Evolutionary conservation across 2,329 filamentous ascomycete genomes (phyloP), one percentile per base, ranked within the genome.

Genomic region (Clonostachys solani): DNA sequence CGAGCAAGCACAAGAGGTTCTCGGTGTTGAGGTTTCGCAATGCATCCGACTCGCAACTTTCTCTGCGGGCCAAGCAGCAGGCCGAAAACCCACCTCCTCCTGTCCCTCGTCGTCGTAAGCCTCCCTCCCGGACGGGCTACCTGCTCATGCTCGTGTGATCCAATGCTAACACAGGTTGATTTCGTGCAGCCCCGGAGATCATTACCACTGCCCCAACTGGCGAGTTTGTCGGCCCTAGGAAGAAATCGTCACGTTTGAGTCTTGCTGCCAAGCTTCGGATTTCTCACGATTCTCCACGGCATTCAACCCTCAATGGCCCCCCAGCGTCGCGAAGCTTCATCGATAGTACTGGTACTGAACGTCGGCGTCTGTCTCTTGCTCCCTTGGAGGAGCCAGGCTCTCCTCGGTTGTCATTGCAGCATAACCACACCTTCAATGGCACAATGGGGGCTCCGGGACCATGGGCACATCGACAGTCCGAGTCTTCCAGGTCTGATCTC

Each of bases 161-260:
- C 12, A 41, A 42, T 9, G 33, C 33, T 42, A 17, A 38, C 12
- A 12, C 15, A 34, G 33, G 17, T 23, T 37, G 38, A 49, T 38
- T 18, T 50, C 54, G 47, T 52, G 42, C 56, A 85, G 81, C 81
- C 52, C 81, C 82, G 43, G 74, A 81, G 55, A 97, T 97, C 62
- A 94, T 97, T 64, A 96, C 88, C 44, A 97, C 92, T 12, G 89
- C 92, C 15, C 92, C 94, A 10, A 94, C 91, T 9, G 79, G 84
- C 54, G 80, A 87, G 45, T 61, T 81, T 17, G 73, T 73, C 35
- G 56, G 63, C 44, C 63, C 74, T 50, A 77, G 73, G 43, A 84
- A 79, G 62, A 82, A 78, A 54, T 64, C 73, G 38, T 76, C 79
- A 33, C 73, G 80, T 38, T 70, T 82, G 51, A 77, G 72, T 56